Percentiles rank a stretch among this genome's conserved stretches.
Conservation (phyloP, 2,329 filamentous ascomycete genomes). For the Neofusicoccum sp. region DNA sequence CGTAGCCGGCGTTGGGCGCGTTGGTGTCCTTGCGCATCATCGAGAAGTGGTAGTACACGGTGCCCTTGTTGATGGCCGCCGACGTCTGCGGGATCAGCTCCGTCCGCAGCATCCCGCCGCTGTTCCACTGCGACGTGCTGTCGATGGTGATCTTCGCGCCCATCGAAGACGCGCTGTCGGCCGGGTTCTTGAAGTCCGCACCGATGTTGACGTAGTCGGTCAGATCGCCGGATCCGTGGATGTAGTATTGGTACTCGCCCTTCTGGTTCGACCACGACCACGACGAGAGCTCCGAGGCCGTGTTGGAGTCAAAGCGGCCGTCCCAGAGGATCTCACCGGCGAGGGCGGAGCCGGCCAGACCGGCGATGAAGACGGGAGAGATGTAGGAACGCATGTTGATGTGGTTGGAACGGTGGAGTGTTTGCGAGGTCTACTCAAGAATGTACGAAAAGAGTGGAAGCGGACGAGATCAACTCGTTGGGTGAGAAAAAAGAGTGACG, state of each 20-base stretch:
- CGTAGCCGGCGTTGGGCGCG: constrained; percentile 62
- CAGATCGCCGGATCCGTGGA: constrained; percentile 63
- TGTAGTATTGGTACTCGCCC: constrained; percentile 75
- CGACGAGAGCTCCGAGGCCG: constrained; percentile 51
- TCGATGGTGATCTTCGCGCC: constrained; percentile 72
- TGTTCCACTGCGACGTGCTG: constrained; percentile 69
- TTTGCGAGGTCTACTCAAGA: constrained; percentile 17
- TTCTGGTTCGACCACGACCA: constrained; percentile 72
- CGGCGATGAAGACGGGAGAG: not conserved
- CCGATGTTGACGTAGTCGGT: constrained; percentile 65
- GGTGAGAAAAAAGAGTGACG: constrained; percentile 1
- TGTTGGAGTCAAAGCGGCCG: constrained; percentile 65
- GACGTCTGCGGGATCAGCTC: constrained; percentile 73
- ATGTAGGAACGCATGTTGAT: constrained; percentile 7
- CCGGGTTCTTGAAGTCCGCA: constrained; percentile 65
- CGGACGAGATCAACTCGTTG: constrained; percentile 20
- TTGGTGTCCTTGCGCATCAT: constrained; percentile 63
- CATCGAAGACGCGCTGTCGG: constrained; percentile 62
- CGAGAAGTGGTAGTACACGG: constrained; percentile 73
- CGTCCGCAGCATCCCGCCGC: constrained; percentile 71
- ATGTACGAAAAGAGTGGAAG: constrained; percentile 11
- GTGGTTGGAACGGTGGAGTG: not conserved
- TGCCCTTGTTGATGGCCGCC: constrained; percentile 65
- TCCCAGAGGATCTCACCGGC: constrained; percentile 56
- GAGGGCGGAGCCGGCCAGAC: constrained; percentile 3